These are phyloP conservation scores for Xylaria acuta DNA, from an alignment of 495 filamentous ascomycete genomes.

Conservation along the genomic window DNA sequence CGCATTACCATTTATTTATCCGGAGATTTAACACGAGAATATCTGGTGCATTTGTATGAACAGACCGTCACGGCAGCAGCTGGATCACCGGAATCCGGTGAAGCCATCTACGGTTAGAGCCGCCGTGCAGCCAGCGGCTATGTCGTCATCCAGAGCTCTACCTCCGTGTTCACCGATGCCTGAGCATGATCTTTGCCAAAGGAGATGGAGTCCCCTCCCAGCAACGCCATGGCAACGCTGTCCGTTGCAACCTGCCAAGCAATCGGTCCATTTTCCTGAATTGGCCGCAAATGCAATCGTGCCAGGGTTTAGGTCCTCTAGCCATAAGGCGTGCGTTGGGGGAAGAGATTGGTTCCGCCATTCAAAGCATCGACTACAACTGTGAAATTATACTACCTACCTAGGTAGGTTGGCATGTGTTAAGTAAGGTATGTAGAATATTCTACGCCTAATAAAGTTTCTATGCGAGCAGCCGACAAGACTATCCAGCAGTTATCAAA, in stretches of 20 bases:
- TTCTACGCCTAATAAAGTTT: background rate
- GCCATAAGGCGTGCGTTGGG: background rate
- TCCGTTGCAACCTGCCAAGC: slow-evolving; percentile 13
- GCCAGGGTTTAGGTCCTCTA: background rate
- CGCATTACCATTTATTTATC: background rate
- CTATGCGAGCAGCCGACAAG: no score
- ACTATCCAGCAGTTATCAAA: no score
- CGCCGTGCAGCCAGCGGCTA: background rate
- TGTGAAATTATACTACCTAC: background rate
- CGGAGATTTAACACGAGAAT: background rate
- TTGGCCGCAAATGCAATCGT: background rate
- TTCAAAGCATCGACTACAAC: background rate
- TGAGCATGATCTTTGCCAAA: background rate
- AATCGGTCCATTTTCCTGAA: slow-evolving; percentile 21
- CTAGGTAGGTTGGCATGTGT: background rate
- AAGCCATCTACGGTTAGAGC: slow-evolving; percentile 13
- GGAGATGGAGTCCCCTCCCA: slow-evolving; percentile 1
- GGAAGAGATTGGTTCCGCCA: background rate
- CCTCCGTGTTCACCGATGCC: slow-evolving; percentile 9
- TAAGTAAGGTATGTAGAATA: background rate
- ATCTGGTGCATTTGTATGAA: slow-evolving; percentile 3
- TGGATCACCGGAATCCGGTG: background rate
- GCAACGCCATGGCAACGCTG: background rate
- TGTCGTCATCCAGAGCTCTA: slow-evolving; percentile 11
- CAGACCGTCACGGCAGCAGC: background rate